A percentile compares a stretch with the other conserved stretches of the same genome.
phyloP scores from a whole-genome alignment of 2,329 filamentous ascomycete genomes.

The Tothia fuscella region DNA sequence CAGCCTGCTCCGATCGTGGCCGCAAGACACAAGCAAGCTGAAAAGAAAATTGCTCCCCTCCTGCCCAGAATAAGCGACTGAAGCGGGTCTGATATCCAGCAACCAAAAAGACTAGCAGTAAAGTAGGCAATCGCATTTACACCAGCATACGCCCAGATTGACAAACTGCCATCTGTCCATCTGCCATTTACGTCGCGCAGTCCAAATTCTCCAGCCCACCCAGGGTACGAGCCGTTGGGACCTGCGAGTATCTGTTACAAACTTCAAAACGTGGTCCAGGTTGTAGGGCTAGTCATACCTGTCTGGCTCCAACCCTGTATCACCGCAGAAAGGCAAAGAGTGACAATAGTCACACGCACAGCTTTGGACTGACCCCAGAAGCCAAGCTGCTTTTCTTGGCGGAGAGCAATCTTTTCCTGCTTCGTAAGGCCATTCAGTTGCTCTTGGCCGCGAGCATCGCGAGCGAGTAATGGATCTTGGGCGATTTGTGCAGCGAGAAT shows the following conservation, averaged over 20 bases:
- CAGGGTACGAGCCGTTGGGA: background rate
- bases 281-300: background rate
- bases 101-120: background rate
- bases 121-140: background rate
- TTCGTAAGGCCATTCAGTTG: background rate
- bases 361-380: background rate
- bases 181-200: background rate
- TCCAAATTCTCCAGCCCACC: background rate
- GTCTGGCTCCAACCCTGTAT: background rate
- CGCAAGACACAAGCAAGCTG: background rate
- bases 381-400: background rate
- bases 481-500: background rate
- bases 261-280: background rate
- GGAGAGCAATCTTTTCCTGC: background rate
- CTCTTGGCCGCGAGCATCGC: too few species aligned
- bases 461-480: too few species aligned
- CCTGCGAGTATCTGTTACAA: background rate
- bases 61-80: background rate
- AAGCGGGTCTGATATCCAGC: background rate
- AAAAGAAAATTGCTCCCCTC: background rate
- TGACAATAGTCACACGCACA: background rate
- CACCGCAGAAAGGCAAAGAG: background rate
- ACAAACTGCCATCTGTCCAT: background rate
- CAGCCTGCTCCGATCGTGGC: background rate
- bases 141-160: background rate